Base-by-base conservation (phyloP, 352 stramenopile species). In the Lagenidium sp. region DNA sequence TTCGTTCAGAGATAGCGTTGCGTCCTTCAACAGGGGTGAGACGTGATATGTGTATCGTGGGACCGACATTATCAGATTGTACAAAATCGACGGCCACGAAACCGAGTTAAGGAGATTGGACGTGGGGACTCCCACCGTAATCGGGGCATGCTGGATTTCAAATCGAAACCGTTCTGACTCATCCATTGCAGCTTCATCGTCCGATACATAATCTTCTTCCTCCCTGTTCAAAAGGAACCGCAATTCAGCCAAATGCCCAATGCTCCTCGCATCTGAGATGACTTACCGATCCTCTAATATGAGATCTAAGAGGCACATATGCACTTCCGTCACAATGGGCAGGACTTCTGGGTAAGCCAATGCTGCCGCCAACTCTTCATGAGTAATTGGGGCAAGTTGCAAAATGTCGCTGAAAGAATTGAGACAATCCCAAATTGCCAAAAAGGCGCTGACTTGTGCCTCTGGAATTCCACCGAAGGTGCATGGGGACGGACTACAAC, bases 141-240 rank as follows among this genome's bases (percentile, higher is more conserved):
- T 57, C 10, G 82, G 79, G 1, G 82, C 73, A 36, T 86, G 66
- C 56, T 86, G 68, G 36, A 90, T 76, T 47, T 92, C 77, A 48
- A 79, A 91, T 26, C 75, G 72, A 50, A 85, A 90, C 6, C 75
- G 75, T 35, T 92, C 82, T 18, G 65, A 55, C 32, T 90, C 77
- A 41, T 94, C 82, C 63, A 88, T 85, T 5, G 72, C 65, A 7
- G 44, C 68, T 54, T 94, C 82, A 21, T 92, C 82, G 44, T 94
- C 82, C 2, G 79, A 90, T 28, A 87, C 55, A 45, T 90, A 88
- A 39, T 90, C 75, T n/a, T 92, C 82, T 38, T 88, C 79, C 43
- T 92, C 80, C 26, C 74, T 78, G 31, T n/a, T n/a, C 10, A 30
- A 20, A 32, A 32, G 28, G 8, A 32, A 15, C 8, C 8, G 28